A percentile compares a stretch with the other conserved stretches of the same genome.
Conservation (phyloP, 2,329 filamentous ascomycete species). For the Periglandula ipomoeae region DNA sequence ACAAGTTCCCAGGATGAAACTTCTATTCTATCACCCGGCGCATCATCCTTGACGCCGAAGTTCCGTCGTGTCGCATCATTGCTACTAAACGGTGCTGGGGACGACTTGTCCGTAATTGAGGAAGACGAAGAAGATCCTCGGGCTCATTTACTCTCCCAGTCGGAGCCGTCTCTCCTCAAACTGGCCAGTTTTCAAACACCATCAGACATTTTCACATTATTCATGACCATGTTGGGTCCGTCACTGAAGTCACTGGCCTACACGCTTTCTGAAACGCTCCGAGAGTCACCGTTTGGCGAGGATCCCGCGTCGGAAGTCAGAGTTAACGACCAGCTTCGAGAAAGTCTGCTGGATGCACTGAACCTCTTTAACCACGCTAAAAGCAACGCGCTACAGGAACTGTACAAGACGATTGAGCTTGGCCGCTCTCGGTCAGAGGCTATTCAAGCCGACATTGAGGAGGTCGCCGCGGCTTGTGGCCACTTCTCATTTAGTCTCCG, state of each 20-base stretch:
- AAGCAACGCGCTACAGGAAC: conserved; percentile 62
- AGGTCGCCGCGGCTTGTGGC: conserved; percentile 94
- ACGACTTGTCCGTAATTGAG: conserved; percentile 52
- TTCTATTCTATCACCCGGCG: conserved; percentile 8
- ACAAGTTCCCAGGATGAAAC: conserved; percentile 4
- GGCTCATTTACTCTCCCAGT: conserved; percentile 14
- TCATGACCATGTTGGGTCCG: conserved; percentile 80
- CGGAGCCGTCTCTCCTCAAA: conserved; percentile 20
- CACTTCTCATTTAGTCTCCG: conserved; percentile 91
- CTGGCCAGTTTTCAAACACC: conserved; percentile 46
- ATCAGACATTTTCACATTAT: conserved; percentile 82
- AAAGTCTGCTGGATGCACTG: conserved; percentile 73
- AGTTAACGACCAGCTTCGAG: conserved; percentile 70
- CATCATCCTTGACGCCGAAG: conserved; percentile 16
- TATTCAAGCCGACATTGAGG: conserved; percentile 87
- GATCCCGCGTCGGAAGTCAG: conserved; percentile 58
- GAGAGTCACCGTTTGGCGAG: conserved; percentile 73
- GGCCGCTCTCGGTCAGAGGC: conserved; percentile 59
- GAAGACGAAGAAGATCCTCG: conserved; percentile 41
- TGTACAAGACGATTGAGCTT: conserved; percentile 75
- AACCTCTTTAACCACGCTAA: conserved; percentile 69
- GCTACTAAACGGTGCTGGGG: conserved; percentile 30
- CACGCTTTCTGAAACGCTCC: conserved; percentile 79
- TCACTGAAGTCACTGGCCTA: conserved; percentile 95
- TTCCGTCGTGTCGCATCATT: conserved; percentile 20